Evolutionary conservation across 164 flowering plant genomes (phyloP), one percentile per base, ranked within the genome.

Genomic region (Vitis riparia): DNA sequence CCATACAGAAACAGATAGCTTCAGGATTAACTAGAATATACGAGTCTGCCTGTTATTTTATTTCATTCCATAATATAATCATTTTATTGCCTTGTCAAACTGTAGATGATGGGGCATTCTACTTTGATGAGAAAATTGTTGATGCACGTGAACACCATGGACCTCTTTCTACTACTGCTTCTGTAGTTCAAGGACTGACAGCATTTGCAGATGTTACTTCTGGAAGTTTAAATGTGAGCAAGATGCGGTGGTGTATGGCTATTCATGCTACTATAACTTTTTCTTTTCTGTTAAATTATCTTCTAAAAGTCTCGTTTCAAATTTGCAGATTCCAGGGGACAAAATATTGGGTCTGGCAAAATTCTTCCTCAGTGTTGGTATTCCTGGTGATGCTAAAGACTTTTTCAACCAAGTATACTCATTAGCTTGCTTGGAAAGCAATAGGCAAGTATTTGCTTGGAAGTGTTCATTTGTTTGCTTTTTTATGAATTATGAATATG

Each of bases 291-390:
- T 48, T 62, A 9, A 44, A 58, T 14, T 69, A 9, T 44, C 48
- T 56, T 52, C 27, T 71, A 23, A 64, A 59, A 12, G 12, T 64
- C 68, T n/a, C 3, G 2, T 64, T 72, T 68, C 59, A 9, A 60
- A 11, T 68, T 76, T 82, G 73, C 94, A 93, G 98, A 79, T 96
- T 77, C 91, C 93, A 32, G 90, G 87, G 52, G 94, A 88, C 62
- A 89, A 87, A 77, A 75, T 96, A 47, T 73, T 87, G 79, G 97
- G 99, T 56, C 72, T 96, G 83, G 97, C 97, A 44, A 92, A 86
- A 68, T 96, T 85, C 72, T 92, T 96, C 75, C 96, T 96, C 67
- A 87, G 92, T 16, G 71, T 96, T 80, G 98, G 95, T 63, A 78
- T 88, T 78, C 95, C 97, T 68, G 97, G 97, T 32, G 86, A 80